Conservation (phyloP, 1,284 basidiomycete species). For the Cryptococcus maquisensis region DNA sequence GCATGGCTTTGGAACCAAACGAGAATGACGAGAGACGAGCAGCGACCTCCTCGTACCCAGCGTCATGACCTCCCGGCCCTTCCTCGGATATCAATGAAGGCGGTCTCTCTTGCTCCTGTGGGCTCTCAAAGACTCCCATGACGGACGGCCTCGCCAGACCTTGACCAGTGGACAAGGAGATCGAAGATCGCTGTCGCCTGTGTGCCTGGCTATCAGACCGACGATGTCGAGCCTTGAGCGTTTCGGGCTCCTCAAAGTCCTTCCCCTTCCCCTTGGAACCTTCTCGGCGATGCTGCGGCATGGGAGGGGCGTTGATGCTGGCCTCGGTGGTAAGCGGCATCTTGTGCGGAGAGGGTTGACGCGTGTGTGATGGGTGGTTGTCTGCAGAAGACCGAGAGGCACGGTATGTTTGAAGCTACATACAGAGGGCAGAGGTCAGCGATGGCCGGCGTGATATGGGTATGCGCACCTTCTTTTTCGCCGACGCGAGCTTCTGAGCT, state of each 20-base stretch:
- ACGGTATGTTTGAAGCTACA: conserved; percentile 40
- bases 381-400: conserved; percentile 27
- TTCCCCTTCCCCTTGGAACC: conserved; percentile 15
- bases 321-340: conserved; percentile 21
- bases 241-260: not conserved
- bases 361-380: conserved; percentile 6
- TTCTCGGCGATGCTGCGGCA: not conserved
- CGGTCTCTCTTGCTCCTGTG: conserved; percentile 27
- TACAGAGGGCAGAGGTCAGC: not conserved
- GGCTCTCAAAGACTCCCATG: conserved; percentile 11
- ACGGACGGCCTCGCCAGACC: conserved; percentile 8
- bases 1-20: conserved; percentile 32
- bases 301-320: conserved; percentile 11
- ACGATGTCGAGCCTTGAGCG: not conserved
- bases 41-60: conserved; percentile 12
- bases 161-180: conserved; percentile 8
- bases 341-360: conserved; percentile 11
- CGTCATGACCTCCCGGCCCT: not conserved
- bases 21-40: conserved; percentile 32
- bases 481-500: conserved; percentile 34
- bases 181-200: conserved; percentile 15
- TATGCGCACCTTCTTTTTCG: conserved; percentile 37
- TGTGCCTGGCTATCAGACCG: conserved; percentile 14
- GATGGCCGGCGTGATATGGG: not conserved
- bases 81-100: conserved; percentile 30